Conservation (phyloP, 108 stramenopile genomes). For the Cyclotella choctawhatcheeana region DNA sequence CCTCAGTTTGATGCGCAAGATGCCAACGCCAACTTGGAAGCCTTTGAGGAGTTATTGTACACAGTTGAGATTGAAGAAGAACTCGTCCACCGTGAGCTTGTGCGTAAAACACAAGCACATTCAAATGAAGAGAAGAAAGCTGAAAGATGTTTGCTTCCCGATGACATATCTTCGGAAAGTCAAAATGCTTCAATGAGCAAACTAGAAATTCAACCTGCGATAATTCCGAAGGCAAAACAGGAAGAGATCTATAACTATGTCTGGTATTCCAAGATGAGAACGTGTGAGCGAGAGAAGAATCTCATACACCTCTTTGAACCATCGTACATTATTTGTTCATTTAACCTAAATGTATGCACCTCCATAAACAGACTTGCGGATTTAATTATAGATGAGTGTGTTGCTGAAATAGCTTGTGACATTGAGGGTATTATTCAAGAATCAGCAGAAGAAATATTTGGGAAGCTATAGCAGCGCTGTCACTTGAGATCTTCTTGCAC, state of each 20-base stretch:
- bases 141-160: too few relatives aligned
- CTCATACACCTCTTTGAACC: too few relatives aligned
- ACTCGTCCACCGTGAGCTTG: slow-evolving; percentile 10
- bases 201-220: background rate
- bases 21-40: background rate
- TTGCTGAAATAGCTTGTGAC: slow-evolving; percentile 12
- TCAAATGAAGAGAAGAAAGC: too few relatives aligned
- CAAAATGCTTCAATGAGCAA: too few relatives aligned
- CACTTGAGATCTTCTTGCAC: background rate
- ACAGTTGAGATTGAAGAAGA: slow-evolving; percentile 18
- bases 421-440: slow-evolving; percentile 6
- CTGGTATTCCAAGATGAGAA: background rate
- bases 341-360: background rate
- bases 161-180: too few relatives aligned
- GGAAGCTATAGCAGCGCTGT: background rate
- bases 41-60: slow-evolving; percentile 13
- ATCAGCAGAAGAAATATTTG: slow-evolving; percentile 12
- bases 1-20: background rate
- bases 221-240: background rate
- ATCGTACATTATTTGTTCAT: slow-evolving; percentile 9
- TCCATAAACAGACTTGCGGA: slow-evolving; percentile 1
- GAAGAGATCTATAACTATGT: slow-evolving; percentile 8
- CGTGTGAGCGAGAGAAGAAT: background rate
- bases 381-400: background rate
- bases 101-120: background rate